Evolutionary conservation across 371 early-diverging fungal genomes (phyloP), one percentile per base, ranked within the genome.

Genomic region (Dinochytrium kinnereticum): DNA sequence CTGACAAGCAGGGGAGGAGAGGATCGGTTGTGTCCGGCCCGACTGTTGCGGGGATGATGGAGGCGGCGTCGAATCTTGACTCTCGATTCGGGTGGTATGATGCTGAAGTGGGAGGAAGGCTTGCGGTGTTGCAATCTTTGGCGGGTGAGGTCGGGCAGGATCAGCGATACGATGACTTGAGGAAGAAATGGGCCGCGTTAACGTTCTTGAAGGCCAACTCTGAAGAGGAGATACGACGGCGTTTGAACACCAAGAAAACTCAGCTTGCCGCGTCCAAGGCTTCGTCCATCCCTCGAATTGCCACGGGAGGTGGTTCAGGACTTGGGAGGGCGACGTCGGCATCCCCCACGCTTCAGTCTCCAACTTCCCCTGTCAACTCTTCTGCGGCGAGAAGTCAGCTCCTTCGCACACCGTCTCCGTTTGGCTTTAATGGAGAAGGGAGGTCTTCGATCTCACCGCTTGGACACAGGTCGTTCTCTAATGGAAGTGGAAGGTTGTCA

Each of bases 51-150:
- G 69, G 53, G 34, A 28, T 69, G 53, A 30, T 26, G 31, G 28
- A 69, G 24, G 38, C 40, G 17, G 31, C 21, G 26, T 3, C 2
- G 10, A 30, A n/a, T 28, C 37, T 69, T 26, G 55, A 69, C 3
- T 3, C 51, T n/a, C 50, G 53, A n/a, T 69, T 51, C 30, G 26
- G 17, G 2, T 69, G 69, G 69, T 69, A 69, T 55, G 55, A 69
- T 21, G 17, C 21, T 7, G 53, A 69, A 37, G 36, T 69, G 36
- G 36, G 7, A 3, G 15, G 2, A 30, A 7, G 15, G 21, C 13
- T 69, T 7, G 21, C 2, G 31, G 55, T 10, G 7, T 21, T 69
- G 5, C 39, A 7, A 10, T 3, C 53, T 37, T 3, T 30, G 21
- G 3, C 53, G 13, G 15, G 3, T 3, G 51, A 26, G 21, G 30